phyloP scores from a whole-genome alignment of 1,284 basidiomycete species.

The Puccinia coronata region DNA sequence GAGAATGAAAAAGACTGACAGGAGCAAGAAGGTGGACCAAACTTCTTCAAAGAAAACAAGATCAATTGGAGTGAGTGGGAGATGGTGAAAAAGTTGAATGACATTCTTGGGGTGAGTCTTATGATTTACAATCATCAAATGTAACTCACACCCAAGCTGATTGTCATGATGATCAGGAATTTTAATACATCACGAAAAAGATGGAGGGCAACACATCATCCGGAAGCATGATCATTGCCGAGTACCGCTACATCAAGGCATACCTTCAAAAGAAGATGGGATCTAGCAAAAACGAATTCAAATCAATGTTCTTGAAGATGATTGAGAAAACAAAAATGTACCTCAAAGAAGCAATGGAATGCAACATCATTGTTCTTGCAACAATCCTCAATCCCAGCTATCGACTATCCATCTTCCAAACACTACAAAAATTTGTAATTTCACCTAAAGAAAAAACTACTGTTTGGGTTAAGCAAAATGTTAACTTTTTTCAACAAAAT shows the following conservation, averaged over 20 bases:
- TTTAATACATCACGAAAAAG: not conserved
- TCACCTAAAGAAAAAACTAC: too few species aligned
- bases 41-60: not conserved
- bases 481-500: too few species aligned
- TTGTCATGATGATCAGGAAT: not conserved
- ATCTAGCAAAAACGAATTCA: not conserved
- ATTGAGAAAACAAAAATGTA: not conserved
- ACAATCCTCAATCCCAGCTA: constrained; percentile 3
- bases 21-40: not conserved
- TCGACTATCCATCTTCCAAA: too few species aligned
- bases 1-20: too few species aligned
- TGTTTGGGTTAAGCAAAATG: too few species aligned
- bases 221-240: too few species aligned
- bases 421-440: too few species aligned
- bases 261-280: not conserved
- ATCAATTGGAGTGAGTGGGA: not conserved
- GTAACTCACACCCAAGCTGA: not conserved
- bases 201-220: too few species aligned
- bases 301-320: not conserved
- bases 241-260: not conserved
- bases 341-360: not conserved
- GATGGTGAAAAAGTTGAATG: not conserved
- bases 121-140: not conserved
- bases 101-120: not conserved
- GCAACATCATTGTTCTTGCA: not conserved